Evolutionary conservation across 2,329 filamentous ascomycete genomes (phyloP).

Genomic region (Cladobotryum protrusum): DNA sequence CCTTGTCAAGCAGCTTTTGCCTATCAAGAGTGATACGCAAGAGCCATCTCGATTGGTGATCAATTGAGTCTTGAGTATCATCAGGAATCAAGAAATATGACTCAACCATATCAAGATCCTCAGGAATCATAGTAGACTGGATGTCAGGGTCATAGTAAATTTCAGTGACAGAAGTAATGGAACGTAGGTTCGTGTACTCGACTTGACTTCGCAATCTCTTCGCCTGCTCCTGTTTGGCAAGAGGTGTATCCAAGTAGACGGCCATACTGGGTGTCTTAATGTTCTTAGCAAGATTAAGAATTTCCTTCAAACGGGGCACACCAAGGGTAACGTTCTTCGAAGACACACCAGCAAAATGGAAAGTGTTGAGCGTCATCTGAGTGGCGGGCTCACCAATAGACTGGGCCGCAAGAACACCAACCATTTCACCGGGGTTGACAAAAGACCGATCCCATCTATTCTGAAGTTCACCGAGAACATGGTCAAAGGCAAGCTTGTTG

Average conservation of each 20-base stretch:
- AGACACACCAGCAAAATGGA: constrained; percentile 99
- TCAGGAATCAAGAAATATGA: constrained; percentile 95
- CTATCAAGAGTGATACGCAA: constrained; percentile 89
- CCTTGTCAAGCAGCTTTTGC: constrained; percentile 92
- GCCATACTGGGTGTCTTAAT: constrained; percentile 99
- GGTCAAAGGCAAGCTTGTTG: constrained; percentile 86
- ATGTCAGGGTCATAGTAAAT: constrained; percentile 97
- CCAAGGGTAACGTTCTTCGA: constrained; percentile 99
- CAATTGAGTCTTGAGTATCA: constrained; percentile 54
- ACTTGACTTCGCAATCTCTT: constrained; percentile 83
- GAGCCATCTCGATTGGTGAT: constrained; percentile 88
- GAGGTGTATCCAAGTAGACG: constrained; percentile 66
- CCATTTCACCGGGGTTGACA: constrained; percentile 95
- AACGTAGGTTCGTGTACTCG: constrained; percentile 89
- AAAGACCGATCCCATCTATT: constrained; percentile 79
- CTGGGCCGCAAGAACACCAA: constrained; percentile 93
- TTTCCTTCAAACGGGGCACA: constrained; percentile 98
- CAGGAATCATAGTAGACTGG: constrained; percentile 74
- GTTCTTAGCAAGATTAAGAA: constrained; percentile 94
- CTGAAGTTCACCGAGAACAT: constrained; percentile 85
- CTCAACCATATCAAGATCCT: constrained; percentile 89
- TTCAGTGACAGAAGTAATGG: constrained; percentile 85
- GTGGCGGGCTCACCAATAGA: constrained; percentile 98
- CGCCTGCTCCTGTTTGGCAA: constrained; percentile 68
- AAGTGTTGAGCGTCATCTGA: constrained; percentile 99